A percentile compares a stretch with the other conserved stretches of the same genome.
These are phyloP conservation scores for Earliella scabrosa DNA, from an alignment of 1,284 basidiomycete species.

Conservation along the genomic window DNA sequence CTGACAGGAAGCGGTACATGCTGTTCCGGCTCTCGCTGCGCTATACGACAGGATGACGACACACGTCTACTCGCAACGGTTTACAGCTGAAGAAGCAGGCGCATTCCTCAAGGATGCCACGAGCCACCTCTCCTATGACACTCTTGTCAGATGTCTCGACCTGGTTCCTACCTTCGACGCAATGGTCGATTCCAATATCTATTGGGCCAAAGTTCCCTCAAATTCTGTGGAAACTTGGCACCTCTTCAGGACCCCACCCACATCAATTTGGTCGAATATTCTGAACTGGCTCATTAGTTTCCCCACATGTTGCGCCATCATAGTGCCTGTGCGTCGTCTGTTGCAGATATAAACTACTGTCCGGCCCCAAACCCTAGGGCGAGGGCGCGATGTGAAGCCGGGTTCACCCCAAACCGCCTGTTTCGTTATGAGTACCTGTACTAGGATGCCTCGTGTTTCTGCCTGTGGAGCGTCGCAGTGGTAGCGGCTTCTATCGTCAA, in stretches of 20 bases:
- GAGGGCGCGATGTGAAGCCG: too few species aligned
- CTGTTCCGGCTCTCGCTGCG: conserved; percentile 1
- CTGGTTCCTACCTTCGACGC: not conserved
- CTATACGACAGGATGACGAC: conserved; percentile 18
- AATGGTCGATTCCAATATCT: not conserved
- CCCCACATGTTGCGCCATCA: not conserved
- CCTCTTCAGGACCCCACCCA: not conserved
- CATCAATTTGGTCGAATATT: not conserved
- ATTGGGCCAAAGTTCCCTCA: conserved; percentile 1
- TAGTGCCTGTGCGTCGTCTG: not conserved
- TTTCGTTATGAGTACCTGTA: too few species aligned
- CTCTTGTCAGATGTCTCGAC: not conserved
- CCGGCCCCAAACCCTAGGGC: too few species aligned
- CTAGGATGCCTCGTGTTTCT: too few species aligned
- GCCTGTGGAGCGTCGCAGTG: too few species aligned
- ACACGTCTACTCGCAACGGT: not conserved
- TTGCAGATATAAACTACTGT: not conserved
- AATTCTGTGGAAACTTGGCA: not conserved
- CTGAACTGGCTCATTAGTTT: not conserved
- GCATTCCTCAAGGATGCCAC: not conserved
- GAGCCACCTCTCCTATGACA: not conserved
- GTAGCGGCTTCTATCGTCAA: too few species aligned
- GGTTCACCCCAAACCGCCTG: too few species aligned
- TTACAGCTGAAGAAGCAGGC: conserved; percentile 1
- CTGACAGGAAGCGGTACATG: not conserved